Conservation (phyloP, 331 rosid genomes). For the Acacia concinna region DNA sequence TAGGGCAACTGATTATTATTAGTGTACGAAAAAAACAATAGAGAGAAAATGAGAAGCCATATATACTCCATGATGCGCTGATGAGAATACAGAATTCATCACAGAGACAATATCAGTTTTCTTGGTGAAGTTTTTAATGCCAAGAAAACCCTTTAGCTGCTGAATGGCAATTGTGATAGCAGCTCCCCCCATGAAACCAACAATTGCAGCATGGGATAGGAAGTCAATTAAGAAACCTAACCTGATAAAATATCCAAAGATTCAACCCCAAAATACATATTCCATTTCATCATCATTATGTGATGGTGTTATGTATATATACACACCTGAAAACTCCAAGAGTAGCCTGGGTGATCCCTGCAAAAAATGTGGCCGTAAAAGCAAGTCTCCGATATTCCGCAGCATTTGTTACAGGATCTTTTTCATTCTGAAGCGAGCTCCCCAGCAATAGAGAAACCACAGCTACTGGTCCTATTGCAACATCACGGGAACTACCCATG, state of each 20-base stretch:
- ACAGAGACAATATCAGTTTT: constrained; percentile 75
- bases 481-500: constrained; percentile 87
- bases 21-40: not conserved
- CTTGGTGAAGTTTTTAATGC: constrained; percentile 69
- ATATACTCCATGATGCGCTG: constrained; percentile 76
- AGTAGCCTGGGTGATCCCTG: constrained; percentile 86
- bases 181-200: constrained; percentile 98
- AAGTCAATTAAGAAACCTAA: constrained; percentile 93
- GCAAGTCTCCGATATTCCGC: constrained; percentile 70
- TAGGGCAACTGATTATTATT: not conserved
- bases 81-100: constrained; percentile 53
- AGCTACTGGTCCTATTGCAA: constrained; percentile 72
- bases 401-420: constrained; percentile 48
- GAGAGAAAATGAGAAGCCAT: constrained; percentile 34
- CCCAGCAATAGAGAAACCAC: constrained; percentile 94
- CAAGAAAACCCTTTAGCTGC: constrained; percentile 94
- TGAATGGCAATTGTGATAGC: constrained; percentile 97
- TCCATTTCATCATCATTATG: not conserved
- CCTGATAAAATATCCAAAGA: constrained; percentile 44
- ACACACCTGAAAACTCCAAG: constrained; percentile 80
- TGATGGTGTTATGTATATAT: not conserved
- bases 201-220: constrained; percentile 95
- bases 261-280: constrained; percentile 11
- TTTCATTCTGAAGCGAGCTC: constrained; percentile 63
- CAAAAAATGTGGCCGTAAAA: constrained; percentile 93